These are phyloP conservation scores for Acacia concinna DNA, from an alignment of 331 rosid genomes.

Conservation along the genomic window DNA sequence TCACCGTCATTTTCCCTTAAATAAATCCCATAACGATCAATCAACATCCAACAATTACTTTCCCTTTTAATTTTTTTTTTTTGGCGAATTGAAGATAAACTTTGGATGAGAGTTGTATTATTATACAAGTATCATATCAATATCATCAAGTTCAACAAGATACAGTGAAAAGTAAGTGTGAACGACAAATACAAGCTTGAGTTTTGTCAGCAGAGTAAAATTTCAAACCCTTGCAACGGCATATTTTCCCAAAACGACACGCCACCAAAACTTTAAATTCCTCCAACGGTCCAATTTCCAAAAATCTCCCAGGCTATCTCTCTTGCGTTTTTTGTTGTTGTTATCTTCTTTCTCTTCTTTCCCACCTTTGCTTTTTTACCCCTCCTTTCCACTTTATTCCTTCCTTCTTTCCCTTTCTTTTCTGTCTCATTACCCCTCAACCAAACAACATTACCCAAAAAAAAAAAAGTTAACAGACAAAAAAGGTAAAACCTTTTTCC, in stretches of 20 bases:
- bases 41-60: background rate
- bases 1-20: background rate
- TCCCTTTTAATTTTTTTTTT: background rate
- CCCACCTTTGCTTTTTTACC: background rate
- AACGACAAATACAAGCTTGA: background rate
- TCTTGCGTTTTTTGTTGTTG: no score
- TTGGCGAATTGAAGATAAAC: background rate
- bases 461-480: background rate
- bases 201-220: background rate
- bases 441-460: background rate
- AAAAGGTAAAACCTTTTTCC: background rate
- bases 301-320: background rate
- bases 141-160: background rate
- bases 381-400: background rate
- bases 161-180: background rate
- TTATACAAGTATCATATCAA: background rate
- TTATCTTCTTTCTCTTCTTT: no score
- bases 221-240: conserved; percentile 37
- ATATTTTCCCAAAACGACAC: conserved; percentile 13
- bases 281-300: conserved; percentile 43
- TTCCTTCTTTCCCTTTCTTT: background rate
- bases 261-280: conserved; percentile 30
- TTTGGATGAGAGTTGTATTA: background rate
- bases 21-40: background rate
- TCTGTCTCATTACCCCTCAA: conserved; percentile 16